Evolutionary conservation across 352 stramenopile species (phyloP), one percentile per base, ranked within the genome.

Genomic region (Phytophthora ohioensis): DNA sequence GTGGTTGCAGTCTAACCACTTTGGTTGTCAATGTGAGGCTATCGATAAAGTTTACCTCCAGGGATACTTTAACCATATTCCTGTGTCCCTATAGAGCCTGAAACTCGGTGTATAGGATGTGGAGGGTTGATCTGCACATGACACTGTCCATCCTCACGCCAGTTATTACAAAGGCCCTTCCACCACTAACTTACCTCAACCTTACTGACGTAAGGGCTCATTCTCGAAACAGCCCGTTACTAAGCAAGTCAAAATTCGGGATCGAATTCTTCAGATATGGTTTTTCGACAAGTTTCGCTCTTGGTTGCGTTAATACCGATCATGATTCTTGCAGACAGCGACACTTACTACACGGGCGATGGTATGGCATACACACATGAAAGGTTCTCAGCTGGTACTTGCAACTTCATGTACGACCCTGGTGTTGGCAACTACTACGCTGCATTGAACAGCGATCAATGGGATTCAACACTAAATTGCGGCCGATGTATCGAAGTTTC

Each of bases 381-480:
- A 15, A 55, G 74, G 45, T 52, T 79, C 27, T 83, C 72, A 6
- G 52, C 61, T 0, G 81, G 80, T 32, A 87, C 78, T 31, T 92
- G 87, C 71, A 87, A 88, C 63, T 87, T 91, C 49, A 90, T 91
- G 82, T 69, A 69, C 51, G 78, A 78, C 46, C 73, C 82, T 0
- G 54, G 45, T 1, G 65, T 68, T 8, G 80, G 51, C 15, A 79
- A 73, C 41, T 86, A 90, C 53, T 91, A 91, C 49, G 84, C 84
- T 0, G 84, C 84, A 12, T 60, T 94, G 32, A 94, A 91, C 52
- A 70, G 65, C 35, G 42, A 67, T 3, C 84, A 91, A 58, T 92
- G 86, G 79, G 64, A 86, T 42, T 72, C 59, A 30, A 81, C 79
- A 17, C 69, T 64, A 12, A 82, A 90, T 69, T 92, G 87, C 45